Evolutionary conservation across 2,329 filamentous ascomycete species (phyloP).

Genomic region (Colletotrichum echinochloae): DNA sequence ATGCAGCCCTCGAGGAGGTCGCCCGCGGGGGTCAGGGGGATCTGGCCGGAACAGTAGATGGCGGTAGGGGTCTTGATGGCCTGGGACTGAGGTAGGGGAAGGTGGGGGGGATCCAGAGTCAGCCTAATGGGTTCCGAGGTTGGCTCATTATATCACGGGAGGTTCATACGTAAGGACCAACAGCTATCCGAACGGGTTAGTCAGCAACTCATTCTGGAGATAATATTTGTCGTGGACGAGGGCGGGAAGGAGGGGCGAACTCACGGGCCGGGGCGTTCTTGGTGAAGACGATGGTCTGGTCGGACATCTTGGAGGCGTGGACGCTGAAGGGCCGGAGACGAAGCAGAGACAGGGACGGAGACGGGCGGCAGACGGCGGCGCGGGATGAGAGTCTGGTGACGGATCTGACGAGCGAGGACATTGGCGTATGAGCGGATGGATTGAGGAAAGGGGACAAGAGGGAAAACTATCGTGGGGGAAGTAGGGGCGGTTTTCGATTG

Average conservation of each 20-base stretch:
- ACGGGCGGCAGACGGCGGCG: conserved; percentile 7
- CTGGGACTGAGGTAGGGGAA: conserved; percentile 63
- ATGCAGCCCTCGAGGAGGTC: conserved; percentile 70
- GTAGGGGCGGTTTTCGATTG: background rate
- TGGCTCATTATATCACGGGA: background rate
- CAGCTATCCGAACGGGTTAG: conserved; percentile 55
- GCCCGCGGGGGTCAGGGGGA: conserved; percentile 73
- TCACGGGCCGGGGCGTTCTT: conserved; percentile 70
- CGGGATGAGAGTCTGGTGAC: conserved; percentile 39
- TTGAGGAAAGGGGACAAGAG: background rate
- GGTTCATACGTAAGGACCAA: conserved; percentile 71
- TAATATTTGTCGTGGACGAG: background rate
- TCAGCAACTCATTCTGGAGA: conserved; percentile 14
- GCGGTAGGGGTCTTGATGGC: conserved; percentile 74
- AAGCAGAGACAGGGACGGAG: conserved; percentile 1
- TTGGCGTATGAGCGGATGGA: background rate
- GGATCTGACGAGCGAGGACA: conserved; percentile 40
- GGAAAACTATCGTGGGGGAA: conserved; percentile 3
- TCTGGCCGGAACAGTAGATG: conserved; percentile 78
- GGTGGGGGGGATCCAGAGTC: conserved; percentile 40
- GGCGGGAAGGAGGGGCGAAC: conserved; percentile 45
- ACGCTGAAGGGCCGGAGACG: conserved; percentile 25
- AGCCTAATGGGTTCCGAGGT: background rate
- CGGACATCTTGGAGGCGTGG: conserved; percentile 41
- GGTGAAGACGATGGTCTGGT: conserved; percentile 63